A percentile compares a stretch with the other conserved stretches of the same genome.
Evolutionary conservation across 495 filamentous ascomycete genomes (phyloP).

Genomic region (Hyaloscypha variabilis): DNA sequence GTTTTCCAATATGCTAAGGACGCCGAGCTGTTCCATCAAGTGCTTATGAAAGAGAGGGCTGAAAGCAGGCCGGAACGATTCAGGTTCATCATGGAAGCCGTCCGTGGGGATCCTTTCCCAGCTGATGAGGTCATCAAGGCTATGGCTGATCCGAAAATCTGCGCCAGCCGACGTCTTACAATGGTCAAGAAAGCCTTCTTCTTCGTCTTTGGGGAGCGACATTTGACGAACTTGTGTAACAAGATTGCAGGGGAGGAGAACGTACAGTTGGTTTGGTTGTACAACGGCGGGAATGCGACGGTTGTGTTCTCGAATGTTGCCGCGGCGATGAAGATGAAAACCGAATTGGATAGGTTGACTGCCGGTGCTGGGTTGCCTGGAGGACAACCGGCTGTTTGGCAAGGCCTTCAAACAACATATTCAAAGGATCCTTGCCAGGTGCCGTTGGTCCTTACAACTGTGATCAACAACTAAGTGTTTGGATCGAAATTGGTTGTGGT

Average conservation of each 20-base stretch:
- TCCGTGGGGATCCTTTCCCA: constrained; percentile 16
- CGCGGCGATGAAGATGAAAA: constrained; percentile 26
- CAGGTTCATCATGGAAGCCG: constrained; percentile 26
- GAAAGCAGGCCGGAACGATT: constrained; percentile 19
- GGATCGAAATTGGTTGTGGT: neutral
- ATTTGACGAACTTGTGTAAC: constrained; percentile 19
- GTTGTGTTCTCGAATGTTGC: constrained; percentile 29
- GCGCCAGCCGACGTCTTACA: constrained; percentile 29
- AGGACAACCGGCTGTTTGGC: constrained; percentile 15
- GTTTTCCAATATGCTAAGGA: constrained; percentile 29
- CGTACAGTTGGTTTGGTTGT: constrained; percentile 30
- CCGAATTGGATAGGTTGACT: constrained; percentile 21
- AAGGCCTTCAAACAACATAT: constrained; percentile 21
- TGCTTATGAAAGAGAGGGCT: constrained; percentile 16
- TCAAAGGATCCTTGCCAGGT: constrained; percentile 29
- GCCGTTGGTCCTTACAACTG: constrained; percentile 4
- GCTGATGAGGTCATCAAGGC: constrained; percentile 21
- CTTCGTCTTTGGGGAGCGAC: constrained; percentile 22
- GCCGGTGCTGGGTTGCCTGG: neutral
- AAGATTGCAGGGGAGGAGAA: constrained; percentile 24
- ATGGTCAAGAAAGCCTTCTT: constrained; percentile 32
- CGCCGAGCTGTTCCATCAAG: constrained; percentile 19
- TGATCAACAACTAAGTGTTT: neutral
- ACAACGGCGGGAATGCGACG: constrained; percentile 34
- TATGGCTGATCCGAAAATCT: constrained; percentile 18